phyloP scores from a whole-genome alignment of 202 grass and related monocot genomes.

The Dendrocalamus latiflorus region DNA sequence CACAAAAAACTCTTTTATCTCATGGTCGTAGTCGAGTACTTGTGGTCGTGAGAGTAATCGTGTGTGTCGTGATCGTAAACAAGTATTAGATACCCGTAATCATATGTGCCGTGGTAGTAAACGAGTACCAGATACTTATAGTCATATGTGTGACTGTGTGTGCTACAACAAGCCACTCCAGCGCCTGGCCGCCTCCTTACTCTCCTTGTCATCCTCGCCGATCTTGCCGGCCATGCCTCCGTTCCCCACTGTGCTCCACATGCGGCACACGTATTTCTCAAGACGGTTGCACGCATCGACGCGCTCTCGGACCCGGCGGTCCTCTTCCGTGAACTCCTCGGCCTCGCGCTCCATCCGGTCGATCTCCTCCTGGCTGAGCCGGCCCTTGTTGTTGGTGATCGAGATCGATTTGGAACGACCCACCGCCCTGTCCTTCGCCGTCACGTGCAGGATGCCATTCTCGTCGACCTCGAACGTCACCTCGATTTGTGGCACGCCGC shows the following conservation, averaged over 20 bases:
- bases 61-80: no score
- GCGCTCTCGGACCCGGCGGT: conserved; percentile 15
- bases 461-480: conserved; percentile 64
- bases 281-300: conserved; percentile 48
- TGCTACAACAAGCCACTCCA: conserved; percentile 22
- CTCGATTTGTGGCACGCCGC: conserved; percentile 41
- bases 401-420: conserved; percentile 39
- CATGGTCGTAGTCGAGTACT: no score
- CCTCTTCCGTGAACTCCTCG: conserved; percentile 54
- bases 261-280: conserved; percentile 55
- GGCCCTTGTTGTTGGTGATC: conserved; percentile 50
- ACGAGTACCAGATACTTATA: no score
- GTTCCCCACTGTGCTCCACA: conserved; percentile 22
- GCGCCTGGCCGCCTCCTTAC: not conserved
- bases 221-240: conserved; percentile 31
- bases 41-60: no score
- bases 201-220: conserved; percentile 42
- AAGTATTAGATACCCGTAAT: no score
- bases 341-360: conserved; percentile 61
- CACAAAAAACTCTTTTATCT: no score
- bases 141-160: no score
- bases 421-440: conserved; percentile 43
- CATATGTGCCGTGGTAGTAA: no score
- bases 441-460: conserved; percentile 53
- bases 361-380: conserved; percentile 62